Evolutionary conservation across 2,329 filamentous ascomycete species (phyloP), one percentile per base, ranked within the genome.

Genomic region (Metarhizium sp.): DNA sequence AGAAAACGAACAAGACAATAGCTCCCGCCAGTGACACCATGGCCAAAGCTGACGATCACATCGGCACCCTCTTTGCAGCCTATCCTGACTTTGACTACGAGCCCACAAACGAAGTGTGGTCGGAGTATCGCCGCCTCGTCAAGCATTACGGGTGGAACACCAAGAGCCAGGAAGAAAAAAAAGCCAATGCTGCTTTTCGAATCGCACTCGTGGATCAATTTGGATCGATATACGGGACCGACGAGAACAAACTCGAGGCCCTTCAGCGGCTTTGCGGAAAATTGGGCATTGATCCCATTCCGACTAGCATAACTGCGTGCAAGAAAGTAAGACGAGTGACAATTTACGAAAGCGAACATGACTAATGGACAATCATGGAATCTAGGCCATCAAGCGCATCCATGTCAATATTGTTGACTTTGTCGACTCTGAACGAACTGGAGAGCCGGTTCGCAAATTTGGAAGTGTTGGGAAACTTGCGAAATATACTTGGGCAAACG

Each of bases 51-150:
- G 30, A 10, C 30, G 53, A 50, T 7, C 42, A 14, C 6, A 65
- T 67, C 60, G 62, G 58, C 56, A 18, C 13, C 42, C 52, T 52
- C 34, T 55, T 55, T n/a, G 18, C n/a, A 4, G 4, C n/a, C 4
- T 55, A 52, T 14, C 11, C 13, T 3, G 18, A 43, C 6, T 55
- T 55, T 16, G 42, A 32, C 10, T 52, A 55, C 29, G 29, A 55
- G 20, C 34, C 54, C n/a, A n/a, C 25, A 3, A 16, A 34, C 2
- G 43, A 52, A 20, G 34, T 36, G 6, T 55, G 54, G 54, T 25
- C 43, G 2, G 54, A 55, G 34, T 55, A 34, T 13, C 4, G 18
- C 5, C 54, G 54, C 34, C 18, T 55, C 32, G 6, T 2, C 5
- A 18, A 1, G 4, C 47, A 14, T 6, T 42, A 42, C 6, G 4